These are phyloP conservation scores for Elaeis guineensis DNA, from an alignment of 176 grass and related monocot species.

Conservation along the genomic window DNA sequence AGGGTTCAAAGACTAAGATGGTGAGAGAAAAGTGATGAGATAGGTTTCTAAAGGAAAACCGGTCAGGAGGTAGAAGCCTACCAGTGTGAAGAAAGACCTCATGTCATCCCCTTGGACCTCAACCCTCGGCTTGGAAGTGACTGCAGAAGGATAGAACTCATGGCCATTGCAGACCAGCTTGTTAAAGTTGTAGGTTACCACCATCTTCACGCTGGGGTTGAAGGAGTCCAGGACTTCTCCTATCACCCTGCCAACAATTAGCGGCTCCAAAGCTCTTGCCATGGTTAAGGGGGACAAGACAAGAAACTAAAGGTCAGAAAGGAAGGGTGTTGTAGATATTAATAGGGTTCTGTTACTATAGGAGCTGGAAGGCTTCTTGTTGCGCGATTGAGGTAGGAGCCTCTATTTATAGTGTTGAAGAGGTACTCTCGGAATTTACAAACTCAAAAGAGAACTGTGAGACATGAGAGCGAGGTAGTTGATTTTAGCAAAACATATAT, in stretches of 20 bases:
- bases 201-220: slow-evolving; percentile 69
- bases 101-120: slow-evolving; percentile 67
- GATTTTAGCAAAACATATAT: background rate
- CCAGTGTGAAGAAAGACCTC: slow-evolving; percentile 87
- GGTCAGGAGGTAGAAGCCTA: slow-evolving; percentile 11
- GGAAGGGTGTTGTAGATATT: slow-evolving; percentile 12
- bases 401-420: slow-evolving; percentile 45
- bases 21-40: background rate
- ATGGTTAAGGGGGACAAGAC: slow-evolving; percentile 24
- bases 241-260: slow-evolving; percentile 69
- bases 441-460: slow-evolving; percentile 20
- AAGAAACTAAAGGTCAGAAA: slow-evolving; percentile 8
- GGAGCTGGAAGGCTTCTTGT: slow-evolving; percentile 20
- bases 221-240: slow-evolving; percentile 92
- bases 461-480: slow-evolving; percentile 13
- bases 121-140: slow-evolving; percentile 55
- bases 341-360: slow-evolving; percentile 5
- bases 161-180: slow-evolving; percentile 77
- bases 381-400: slow-evolving; percentile 21
- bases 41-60: background rate
- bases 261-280: slow-evolving; percentile 64
- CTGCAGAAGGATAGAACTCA: slow-evolving; percentile 76
- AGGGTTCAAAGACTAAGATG: background rate
- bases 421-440: slow-evolving; percentile 12
- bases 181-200: slow-evolving; percentile 67